A percentile compares a stretch with the other conserved stretches of the same genome.
These are phyloP conservation scores for Moesziomyces antarcticus DNA, from an alignment of 1,284 basidiomycete species.

Conservation along the genomic window DNA sequence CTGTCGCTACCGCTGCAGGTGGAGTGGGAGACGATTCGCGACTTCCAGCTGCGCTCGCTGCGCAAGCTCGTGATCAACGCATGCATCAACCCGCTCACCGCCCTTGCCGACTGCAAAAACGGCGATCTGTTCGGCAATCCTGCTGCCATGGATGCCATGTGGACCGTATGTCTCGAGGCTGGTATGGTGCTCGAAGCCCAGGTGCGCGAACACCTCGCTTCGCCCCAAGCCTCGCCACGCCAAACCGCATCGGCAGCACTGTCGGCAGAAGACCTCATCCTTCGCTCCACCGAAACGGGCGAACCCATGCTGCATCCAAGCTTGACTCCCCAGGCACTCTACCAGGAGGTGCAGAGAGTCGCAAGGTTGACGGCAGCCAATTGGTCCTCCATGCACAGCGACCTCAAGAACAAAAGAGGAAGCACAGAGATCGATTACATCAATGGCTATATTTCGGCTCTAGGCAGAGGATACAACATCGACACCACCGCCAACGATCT, in stretches of 20 bases:
- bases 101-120: constrained; percentile 82
- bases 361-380: constrained; percentile 52
- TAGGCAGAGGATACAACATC: constrained; percentile 76
- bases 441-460: constrained; percentile 82
- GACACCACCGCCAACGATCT: constrained; percentile 75
- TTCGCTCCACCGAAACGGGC: constrained; percentile 32
- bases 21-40: constrained; percentile 77
- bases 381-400: constrained; percentile 62
- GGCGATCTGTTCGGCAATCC: constrained; percentile 72
- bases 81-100: constrained; percentile 87
- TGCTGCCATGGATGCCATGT: constrained; percentile 56
- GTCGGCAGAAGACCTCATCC: constrained; percentile 22
- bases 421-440: constrained; percentile 74
- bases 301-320: constrained; percentile 53
- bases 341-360: constrained; percentile 54
- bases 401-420: constrained; percentile 46
- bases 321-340: constrained; percentile 51
- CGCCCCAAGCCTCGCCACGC: background rate
- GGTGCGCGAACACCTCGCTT: constrained; percentile 47
- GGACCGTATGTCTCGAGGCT: constrained; percentile 55
- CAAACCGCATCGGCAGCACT: background rate
- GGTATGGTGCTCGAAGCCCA: constrained; percentile 56
- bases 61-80: constrained; percentile 87
- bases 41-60: constrained; percentile 79
- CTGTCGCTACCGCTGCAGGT: constrained; percentile 61